Evolutionary conservation across 192 early-diverging fungal species (phyloP).

Genomic region (Ambispora gerdemannii): DNA sequence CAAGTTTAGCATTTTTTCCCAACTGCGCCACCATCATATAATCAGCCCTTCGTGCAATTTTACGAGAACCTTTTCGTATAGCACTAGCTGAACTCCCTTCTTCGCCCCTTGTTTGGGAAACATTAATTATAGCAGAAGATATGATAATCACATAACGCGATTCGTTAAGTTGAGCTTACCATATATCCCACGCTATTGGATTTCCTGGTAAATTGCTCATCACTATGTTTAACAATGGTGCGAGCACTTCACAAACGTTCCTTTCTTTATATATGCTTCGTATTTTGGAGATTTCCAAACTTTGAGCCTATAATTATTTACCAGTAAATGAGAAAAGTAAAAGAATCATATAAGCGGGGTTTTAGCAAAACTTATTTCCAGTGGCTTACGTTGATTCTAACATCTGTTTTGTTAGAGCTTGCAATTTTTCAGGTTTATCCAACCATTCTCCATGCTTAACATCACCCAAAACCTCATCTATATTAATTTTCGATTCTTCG

Average conservation of each 20-base stretch:
- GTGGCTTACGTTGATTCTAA: conserved; percentile 20
- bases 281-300: conserved; percentile 11
- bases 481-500: conserved; percentile 3
- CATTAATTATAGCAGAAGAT: conserved; percentile 15
- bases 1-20: conserved; percentile 18
- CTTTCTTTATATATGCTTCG: conserved; percentile 8
- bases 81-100: conserved; percentile 24
- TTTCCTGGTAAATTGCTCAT: conserved; percentile 16
- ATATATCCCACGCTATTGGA: conserved; percentile 12
- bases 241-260: conserved; percentile 20
- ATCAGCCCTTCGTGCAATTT: conserved; percentile 20
- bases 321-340: conserved; percentile 2
- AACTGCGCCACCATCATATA: conserved; percentile 8
- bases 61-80: conserved; percentile 6
- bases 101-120: conserved; percentile 14
- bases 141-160: conserved; percentile 12
- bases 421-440: conserved; percentile 10
- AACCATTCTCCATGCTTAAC: conserved; percentile 12
- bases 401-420: conserved; percentile 11
- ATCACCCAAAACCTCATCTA: conserved; percentile 1
- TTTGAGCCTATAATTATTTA: background rate
- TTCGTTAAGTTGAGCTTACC: conserved; percentile 15
- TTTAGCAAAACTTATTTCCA: too few relatives aligned
- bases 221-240: conserved; percentile 19
- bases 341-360: conserved; percentile 13